These are phyloP conservation scores for Lecanicillium sp. DNA, from an alignment of 2,329 filamentous ascomycete genomes.

Conservation along the genomic window DNA sequence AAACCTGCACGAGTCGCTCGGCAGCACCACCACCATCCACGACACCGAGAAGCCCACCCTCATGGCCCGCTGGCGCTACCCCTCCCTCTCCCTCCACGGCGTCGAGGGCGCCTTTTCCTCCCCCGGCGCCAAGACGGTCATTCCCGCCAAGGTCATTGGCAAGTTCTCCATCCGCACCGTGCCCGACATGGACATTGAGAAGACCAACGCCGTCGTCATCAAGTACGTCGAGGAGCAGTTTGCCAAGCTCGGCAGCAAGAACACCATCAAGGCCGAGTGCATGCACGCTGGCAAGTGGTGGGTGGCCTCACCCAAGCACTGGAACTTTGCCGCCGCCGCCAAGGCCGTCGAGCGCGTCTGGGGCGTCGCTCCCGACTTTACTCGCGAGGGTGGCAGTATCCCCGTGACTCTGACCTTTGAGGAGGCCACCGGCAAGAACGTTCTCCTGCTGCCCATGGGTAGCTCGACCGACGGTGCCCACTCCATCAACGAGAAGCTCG, in stretches of 20 bases:
- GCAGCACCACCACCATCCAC: constrained; percentile 80
- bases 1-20: constrained; percentile 85
- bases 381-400: constrained; percentile 93
- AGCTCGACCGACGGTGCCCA: constrained; percentile 95
- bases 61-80: constrained; percentile 94
- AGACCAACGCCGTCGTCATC: constrained; percentile 80
- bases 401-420: constrained; percentile 96
- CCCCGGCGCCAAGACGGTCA: constrained; percentile 95
- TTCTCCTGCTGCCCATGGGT: constrained; percentile 91
- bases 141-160: constrained; percentile 93
- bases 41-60: constrained; percentile 85
- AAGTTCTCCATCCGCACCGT: constrained; percentile 99
- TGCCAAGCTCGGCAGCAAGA: constrained; percentile 85
- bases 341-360: constrained; percentile 97
- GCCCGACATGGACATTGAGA: constrained; percentile 90
- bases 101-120: constrained; percentile 92
- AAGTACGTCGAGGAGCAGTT: constrained; percentile 80
- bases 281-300: constrained; percentile 98
- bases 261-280: constrained; percentile 72
- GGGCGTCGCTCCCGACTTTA: constrained; percentile 89
- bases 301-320: constrained; percentile 95
- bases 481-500: constrained; percentile 97
- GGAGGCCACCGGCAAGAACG: constrained; percentile 96
- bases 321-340: constrained; percentile 92
- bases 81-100: constrained; percentile 89